These are phyloP conservation scores for Aspergillus homomorphus DNA, from an alignment of 495 filamentous ascomycete genomes.

Conservation along the genomic window DNA sequence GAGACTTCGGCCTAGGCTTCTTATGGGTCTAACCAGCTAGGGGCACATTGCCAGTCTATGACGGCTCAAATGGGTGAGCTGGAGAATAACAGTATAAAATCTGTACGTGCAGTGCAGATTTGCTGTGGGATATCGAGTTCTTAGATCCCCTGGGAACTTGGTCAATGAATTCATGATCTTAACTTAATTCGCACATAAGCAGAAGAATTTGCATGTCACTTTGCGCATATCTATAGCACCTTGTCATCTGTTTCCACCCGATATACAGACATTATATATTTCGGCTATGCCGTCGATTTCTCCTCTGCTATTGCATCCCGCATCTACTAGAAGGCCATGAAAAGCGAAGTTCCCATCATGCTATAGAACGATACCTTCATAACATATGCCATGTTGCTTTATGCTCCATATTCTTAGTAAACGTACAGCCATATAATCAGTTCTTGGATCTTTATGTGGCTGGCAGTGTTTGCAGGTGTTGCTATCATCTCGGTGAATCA, in stretches of 20 bases:
- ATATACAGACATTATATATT: background rate
- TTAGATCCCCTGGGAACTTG: conserved; percentile 4
- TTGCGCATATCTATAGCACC: background rate
- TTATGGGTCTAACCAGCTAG: background rate
- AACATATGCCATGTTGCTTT: too few relatives aligned
- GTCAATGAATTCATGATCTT: conserved; percentile 18
- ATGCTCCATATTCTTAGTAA: too few relatives aligned
- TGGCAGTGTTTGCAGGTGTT: too few relatives aligned
- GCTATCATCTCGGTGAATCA: too few relatives aligned
- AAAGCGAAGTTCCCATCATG: background rate
- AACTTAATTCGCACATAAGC: conserved; percentile 6
- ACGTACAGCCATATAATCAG: too few relatives aligned
- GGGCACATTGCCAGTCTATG: background rate
- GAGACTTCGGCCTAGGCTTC: conserved; percentile 4
- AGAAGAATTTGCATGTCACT: conserved; percentile 1
- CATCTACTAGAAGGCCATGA: background rate
- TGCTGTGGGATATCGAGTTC: background rate
- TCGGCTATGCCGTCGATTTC: background rate
- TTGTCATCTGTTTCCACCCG: background rate
- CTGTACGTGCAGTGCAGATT: background rate
- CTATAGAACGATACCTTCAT: background rate
- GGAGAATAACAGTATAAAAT: background rate
- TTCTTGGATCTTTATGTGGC: too few relatives aligned
- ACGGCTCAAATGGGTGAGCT: background rate
- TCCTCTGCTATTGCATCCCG: background rate